phyloP scores from a whole-genome alignment of 768 basidiomycete genomes.

The Fomitopsis pulvina region DNA sequence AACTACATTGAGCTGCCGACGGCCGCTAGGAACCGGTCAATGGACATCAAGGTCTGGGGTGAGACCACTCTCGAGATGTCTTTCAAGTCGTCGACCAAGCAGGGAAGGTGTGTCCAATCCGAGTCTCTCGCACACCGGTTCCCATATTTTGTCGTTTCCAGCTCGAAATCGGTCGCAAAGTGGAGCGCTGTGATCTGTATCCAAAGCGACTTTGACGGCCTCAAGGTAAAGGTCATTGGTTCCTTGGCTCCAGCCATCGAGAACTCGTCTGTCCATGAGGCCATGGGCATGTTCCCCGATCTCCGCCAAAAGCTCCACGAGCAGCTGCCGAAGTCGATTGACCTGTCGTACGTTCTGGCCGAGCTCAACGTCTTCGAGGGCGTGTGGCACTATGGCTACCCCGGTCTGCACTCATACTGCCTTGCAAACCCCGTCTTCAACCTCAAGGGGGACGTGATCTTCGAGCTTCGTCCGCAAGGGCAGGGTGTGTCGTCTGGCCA shows the following conservation, averaged over 20 bases:
- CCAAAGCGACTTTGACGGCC: constrained; percentile 14
- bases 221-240: constrained; percentile 17
- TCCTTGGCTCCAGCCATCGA: constrained; percentile 10
- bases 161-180: constrained; percentile 16
- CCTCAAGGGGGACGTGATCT: constrained; percentile 23
- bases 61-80: constrained; percentile 17
- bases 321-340: constrained; percentile 17
- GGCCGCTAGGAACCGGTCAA: constrained; percentile 14
- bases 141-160: constrained; percentile 2
- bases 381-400: constrained; percentile 21
- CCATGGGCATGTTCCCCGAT: constrained; percentile 12
- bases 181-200: constrained; percentile 20
- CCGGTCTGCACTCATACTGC: constrained; percentile 18
- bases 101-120: constrained; percentile 12
- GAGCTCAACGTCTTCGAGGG: constrained; percentile 23
- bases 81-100: constrained; percentile 11
- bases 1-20: constrained; percentile 24
- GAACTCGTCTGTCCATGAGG: constrained; percentile 7
- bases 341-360: constrained; percentile 17
- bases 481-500: not conserved
- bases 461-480: constrained; percentile 20
- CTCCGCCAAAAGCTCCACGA: constrained; percentile 15
- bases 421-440: constrained; percentile 26
- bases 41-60: constrained; percentile 22
- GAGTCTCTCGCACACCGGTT: not conserved